phyloP scores from a whole-genome alignment of 2,329 filamentous ascomycete genomes.

The Colletotrichum cuscutae region DNA sequence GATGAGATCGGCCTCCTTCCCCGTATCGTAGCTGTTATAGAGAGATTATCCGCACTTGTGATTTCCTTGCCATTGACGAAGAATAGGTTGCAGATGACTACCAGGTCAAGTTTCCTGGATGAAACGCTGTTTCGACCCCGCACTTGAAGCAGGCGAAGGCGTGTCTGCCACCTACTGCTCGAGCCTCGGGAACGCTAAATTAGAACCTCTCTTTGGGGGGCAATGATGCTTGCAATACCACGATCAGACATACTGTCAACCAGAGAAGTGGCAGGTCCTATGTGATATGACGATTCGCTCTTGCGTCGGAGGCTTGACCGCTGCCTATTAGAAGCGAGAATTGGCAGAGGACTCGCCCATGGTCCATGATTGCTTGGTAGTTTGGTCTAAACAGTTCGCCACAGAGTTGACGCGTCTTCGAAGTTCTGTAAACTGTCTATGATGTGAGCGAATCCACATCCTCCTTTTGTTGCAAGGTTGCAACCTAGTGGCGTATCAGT shows the following conservation, averaged over 20 bases:
- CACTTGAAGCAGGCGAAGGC: constrained; percentile 21
- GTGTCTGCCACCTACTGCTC: neutral
- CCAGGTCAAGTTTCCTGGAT: neutral
- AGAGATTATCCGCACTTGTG: neutral
- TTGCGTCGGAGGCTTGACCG: neutral
- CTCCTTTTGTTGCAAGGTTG: no score
- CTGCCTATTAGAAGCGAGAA: neutral
- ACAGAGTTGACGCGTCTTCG: neutral
- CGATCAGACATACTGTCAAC: neutral
- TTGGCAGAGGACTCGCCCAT: neutral
- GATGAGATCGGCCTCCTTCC: neutral
- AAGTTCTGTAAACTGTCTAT: no score
- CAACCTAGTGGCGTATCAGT: no score
- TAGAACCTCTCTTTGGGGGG: neutral
- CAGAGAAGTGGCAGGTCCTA: neutral
- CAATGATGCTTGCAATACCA: neutral
- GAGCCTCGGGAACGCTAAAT: neutral
- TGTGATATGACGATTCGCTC: neutral
- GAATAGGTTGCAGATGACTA: neutral
- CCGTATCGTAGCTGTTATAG: neutral
- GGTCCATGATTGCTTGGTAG: neutral
- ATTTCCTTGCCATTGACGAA: neutral
- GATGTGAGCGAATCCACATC: neutral
- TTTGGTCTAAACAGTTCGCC: neutral
- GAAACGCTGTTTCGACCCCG: constrained; percentile 31